These are phyloP conservation scores for Lathyrus sativus DNA, from an alignment of 306 rosid species.

Conservation along the genomic window DNA sequence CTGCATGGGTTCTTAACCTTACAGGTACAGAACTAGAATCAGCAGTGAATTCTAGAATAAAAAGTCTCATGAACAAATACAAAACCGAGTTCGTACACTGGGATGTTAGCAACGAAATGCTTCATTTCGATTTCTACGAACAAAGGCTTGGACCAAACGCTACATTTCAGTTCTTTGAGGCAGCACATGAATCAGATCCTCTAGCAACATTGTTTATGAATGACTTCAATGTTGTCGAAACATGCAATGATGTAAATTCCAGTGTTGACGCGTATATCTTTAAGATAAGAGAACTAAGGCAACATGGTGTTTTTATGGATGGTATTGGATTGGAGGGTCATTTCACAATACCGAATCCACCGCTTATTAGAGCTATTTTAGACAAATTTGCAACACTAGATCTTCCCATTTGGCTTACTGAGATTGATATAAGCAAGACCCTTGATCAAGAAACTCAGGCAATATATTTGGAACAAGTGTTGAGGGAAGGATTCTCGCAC, in stretches of 20 bases:
- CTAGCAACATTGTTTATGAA: constrained; percentile 81
- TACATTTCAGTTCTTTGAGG: constrained; percentile 61
- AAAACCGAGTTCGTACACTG: constrained; percentile 81
- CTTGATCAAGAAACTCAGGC: constrained; percentile 67
- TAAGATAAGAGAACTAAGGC: constrained; percentile 53
- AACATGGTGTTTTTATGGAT: constrained; percentile 70
- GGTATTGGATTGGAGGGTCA: constrained; percentile 94
- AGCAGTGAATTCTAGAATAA: constrained; percentile 65
- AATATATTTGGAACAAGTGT: constrained; percentile 65
- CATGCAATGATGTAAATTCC: constrained; percentile 74
- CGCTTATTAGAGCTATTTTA: constrained; percentile 74
- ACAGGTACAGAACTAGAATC: constrained; percentile 47
- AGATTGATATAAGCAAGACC: constrained; percentile 78
- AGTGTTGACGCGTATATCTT: constrained; percentile 69
- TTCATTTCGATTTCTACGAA: constrained; percentile 92
- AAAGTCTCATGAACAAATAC: constrained; percentile 70
- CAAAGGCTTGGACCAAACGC: constrained; percentile 71
- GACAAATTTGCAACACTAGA: constrained; percentile 84
- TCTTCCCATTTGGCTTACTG: constrained; percentile 91
- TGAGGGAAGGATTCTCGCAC: constrained; percentile 88
- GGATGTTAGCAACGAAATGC: constrained; percentile 98
- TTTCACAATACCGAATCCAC: constrained; percentile 68
- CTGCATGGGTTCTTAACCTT: constrained; percentile 77
- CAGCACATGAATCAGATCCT: constrained; percentile 75
- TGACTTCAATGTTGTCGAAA: constrained; percentile 91